Evolutionary conservation across 2,329 filamentous ascomycete species (phyloP).

Genomic region (Alternaria dauci): DNA sequence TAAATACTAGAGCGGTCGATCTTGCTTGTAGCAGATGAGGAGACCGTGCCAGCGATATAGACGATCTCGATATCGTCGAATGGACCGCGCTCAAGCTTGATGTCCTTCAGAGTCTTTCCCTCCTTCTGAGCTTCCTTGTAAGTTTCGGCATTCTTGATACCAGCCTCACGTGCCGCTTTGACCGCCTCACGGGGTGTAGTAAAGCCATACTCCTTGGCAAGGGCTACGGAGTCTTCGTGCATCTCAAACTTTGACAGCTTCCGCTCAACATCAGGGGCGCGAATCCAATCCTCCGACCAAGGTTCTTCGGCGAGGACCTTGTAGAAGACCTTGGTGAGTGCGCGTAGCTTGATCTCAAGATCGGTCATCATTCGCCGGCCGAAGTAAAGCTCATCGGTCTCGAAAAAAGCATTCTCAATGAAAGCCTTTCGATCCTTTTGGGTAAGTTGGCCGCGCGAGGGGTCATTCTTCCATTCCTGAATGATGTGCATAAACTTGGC

Average conservation of each 20-base stretch:
- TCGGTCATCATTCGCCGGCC: conserved; percentile 39
- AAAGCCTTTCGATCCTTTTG: conserved; percentile 45
- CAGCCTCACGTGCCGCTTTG: conserved; percentile 41
- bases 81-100: conserved; percentile 39
- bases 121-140: conserved; percentile 23
- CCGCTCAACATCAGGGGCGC: conserved; percentile 48
- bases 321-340: conserved; percentile 50
- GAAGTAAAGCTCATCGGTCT: conserved; percentile 44
- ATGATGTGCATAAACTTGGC: conserved; percentile 47
- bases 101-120: conserved; percentile 29
- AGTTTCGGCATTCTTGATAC: conserved; percentile 26
- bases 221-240: conserved; percentile 45
- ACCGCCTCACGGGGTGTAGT: conserved; percentile 44
- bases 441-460: conserved; percentile 38
- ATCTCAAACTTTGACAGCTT: conserved; percentile 51
- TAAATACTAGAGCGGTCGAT: conserved; percentile 48
- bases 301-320: conserved; percentile 50
- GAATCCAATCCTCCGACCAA: conserved; percentile 51
- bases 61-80: conserved; percentile 52
- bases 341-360: conserved; percentile 46
- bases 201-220: conserved; percentile 42
- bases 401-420: conserved; percentile 42
- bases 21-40: conserved; percentile 46
- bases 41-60: conserved; percentile 50
- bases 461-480: conserved; percentile 42